Base-by-base conservation (phyloP, 345 rosid genomes). In the Syzygium aromaticum region DNA sequence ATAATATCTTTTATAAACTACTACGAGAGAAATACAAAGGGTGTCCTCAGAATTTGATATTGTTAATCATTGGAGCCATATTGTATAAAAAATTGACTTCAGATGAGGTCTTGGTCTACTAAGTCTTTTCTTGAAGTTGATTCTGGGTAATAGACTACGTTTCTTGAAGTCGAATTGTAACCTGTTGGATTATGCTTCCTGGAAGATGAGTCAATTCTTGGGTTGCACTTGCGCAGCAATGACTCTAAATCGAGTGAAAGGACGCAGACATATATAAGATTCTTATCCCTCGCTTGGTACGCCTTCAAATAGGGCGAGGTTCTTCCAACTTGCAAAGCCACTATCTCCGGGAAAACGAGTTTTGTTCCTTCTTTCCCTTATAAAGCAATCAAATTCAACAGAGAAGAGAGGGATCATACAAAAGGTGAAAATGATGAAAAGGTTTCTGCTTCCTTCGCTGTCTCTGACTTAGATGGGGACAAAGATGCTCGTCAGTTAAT, bases 401-500 rank as follows among this genome's bases (percentile, higher is more conserved):
- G 38, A 40, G 61, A 67, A 86, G 49, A 38, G 38, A 43, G 51
- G 84, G 52, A 86, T 30, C 43, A 7, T n/a, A 7, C 54, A 53
- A 56, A 52, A 56, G 86, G 51, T 67, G 84, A 22, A 85, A 77
- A 17, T 86, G 85, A 64, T 40, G 49, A 78, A 89, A 89, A 43
- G 84, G 84, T 49, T 89, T 78, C 22, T 90, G 91, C 87, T 89
- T 87, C 93, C 89, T 87, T 80, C 53, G 84, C 80, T 87, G 89
- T 88, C 88, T 61, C 88, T 61, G 88, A 86, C 86, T 91, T 77
- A 85, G 82, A 87, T 87, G 77, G 91, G 90, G 93, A 91, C 90
- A 91, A 87, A 87, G 89, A 89, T 91, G 92, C 92, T 89, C 86
- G 88, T 87, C 90, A 84, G 89, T 89, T 89, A 88, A 88, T 89